phyloP scores from a whole-genome alignment of 257 asterid genomes.

The Handroanthus guayacan region DNA sequence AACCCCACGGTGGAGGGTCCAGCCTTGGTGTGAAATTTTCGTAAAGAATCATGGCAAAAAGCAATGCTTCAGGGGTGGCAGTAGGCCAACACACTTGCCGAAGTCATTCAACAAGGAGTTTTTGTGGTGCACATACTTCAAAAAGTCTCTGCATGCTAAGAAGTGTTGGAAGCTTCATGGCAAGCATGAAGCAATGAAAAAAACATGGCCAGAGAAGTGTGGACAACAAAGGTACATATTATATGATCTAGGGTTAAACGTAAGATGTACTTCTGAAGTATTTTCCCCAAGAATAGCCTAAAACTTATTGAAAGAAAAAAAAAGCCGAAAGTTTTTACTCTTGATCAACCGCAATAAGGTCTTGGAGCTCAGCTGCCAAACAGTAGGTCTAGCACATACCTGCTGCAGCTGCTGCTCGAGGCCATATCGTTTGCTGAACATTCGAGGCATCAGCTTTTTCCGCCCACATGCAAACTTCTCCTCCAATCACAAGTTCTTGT shows the following conservation, averaged over 20 bases:
- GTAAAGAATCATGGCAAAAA: no score
- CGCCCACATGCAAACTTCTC: conserved; percentile 97
- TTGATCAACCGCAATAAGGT: conserved; percentile 25
- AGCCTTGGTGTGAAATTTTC: no score
- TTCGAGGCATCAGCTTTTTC: conserved; percentile 89
- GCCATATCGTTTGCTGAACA: conserved; percentile 94
- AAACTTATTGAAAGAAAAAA: background rate
- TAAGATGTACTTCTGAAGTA: background rate
- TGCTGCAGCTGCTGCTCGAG: conserved; percentile 99
- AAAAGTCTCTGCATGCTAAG: no score
- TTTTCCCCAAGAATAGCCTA: background rate
- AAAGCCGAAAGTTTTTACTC: background rate
- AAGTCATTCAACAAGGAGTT: no score
- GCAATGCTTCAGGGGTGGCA: no score
- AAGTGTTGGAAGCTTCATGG: no score
- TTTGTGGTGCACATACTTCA: no score
- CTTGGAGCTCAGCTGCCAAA: conserved; percentile 15
- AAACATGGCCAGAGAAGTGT: background rate
- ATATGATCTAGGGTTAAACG: no score
- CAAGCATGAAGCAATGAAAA: no score
- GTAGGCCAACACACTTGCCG: no score
- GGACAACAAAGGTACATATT: no score
- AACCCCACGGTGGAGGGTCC: no score
- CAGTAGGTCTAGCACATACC: conserved; percentile 49
- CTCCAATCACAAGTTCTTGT: conserved; percentile 87